These are phyloP conservation scores for Plectosphaerella plurivora DNA, from an alignment of 2,329 filamentous ascomycete species.

Conservation along the genomic window DNA sequence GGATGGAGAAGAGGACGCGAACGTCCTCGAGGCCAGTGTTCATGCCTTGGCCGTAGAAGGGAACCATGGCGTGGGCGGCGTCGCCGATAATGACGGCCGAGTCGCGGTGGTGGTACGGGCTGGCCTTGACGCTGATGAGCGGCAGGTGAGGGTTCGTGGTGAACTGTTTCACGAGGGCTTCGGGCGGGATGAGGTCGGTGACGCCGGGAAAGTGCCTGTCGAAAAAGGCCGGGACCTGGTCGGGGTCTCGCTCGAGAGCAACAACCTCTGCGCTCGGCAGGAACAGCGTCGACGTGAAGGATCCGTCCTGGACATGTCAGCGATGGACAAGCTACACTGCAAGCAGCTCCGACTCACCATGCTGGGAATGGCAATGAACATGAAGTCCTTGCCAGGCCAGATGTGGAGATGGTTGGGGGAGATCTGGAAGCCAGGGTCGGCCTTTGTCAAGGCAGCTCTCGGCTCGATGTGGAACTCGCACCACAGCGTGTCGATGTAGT, in stretches of 20 bases:
- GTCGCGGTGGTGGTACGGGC: constrained; percentile 75
- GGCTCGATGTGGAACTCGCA: constrained; percentile 86
- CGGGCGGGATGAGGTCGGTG: constrained; percentile 61
- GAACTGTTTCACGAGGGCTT: constrained; percentile 71
- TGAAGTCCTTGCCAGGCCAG: constrained; percentile 89
- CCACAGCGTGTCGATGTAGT: constrained; percentile 96
- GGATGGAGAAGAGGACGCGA: constrained; percentile 73
- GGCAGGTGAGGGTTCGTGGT: constrained; percentile 81
- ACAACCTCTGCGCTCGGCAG: constrained; percentile 68
- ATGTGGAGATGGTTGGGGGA: constrained; percentile 95
- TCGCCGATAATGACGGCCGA: constrained; percentile 86
- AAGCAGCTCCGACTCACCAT: constrained; percentile 34
- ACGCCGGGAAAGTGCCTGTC: constrained; percentile 83
- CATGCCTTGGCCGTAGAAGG: constrained; percentile 98
- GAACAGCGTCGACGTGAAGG: constrained; percentile 94
- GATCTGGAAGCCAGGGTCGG: constrained; percentile 59
- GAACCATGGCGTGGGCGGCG: constrained; percentile 95
- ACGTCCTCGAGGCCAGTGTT: constrained; percentile 96
- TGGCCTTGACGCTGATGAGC: constrained; percentile 89
- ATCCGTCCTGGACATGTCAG: constrained; percentile 59
- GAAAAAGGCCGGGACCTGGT: constrained; percentile 68
- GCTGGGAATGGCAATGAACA: constrained; percentile 96
- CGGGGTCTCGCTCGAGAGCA: constrained; percentile 59
- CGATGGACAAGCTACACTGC: not conserved
- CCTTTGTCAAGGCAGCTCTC: constrained; percentile 8